A percentile compares a stretch with the other conserved stretches of the same genome.
These are phyloP conservation scores for Nepenthes alata DNA, from an alignment of 179 eudicot species.

Conservation along the genomic window DNA sequence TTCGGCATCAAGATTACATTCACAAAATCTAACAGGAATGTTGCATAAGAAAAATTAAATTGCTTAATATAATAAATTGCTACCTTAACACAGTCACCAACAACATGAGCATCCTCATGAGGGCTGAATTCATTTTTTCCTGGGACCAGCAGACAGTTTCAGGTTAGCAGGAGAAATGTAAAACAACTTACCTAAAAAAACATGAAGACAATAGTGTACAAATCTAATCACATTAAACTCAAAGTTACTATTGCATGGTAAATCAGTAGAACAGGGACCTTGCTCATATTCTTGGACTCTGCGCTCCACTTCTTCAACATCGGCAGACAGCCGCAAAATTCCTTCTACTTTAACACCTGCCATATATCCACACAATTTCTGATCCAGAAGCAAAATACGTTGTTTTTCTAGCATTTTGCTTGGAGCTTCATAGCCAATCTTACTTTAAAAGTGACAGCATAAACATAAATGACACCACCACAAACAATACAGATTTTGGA, in stretches of 20 bases:
- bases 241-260: too few species aligned
- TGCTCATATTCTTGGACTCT: conserved; percentile 96
- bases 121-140: conserved; percentile 81
- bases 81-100: conserved; percentile 98
- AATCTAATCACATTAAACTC: too few species aligned
- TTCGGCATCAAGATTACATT: conserved; percentile 4
- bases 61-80: conserved; percentile 3
- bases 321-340: conserved; percentile 89
- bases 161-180: conserved; percentile 8
- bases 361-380: background rate
- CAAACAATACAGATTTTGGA: too few species aligned
- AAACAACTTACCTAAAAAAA: background rate
- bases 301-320: conserved; percentile 97
- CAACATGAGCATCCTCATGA: conserved; percentile 94
- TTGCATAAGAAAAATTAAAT: too few species aligned
- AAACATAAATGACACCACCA: too few species aligned
- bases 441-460: too few species aligned
- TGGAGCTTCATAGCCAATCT: too few species aligned
- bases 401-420: too few species aligned
- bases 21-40: conserved; percentile 1
- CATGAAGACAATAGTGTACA: too few species aligned
- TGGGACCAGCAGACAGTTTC: conserved; percentile 18
- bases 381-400: too few species aligned
- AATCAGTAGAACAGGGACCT: conserved; percentile 29
- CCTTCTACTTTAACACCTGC: conserved; percentile 91